Conservation (phyloP, 164 flowering plant species). For the Vitis rotundifolia region DNA sequence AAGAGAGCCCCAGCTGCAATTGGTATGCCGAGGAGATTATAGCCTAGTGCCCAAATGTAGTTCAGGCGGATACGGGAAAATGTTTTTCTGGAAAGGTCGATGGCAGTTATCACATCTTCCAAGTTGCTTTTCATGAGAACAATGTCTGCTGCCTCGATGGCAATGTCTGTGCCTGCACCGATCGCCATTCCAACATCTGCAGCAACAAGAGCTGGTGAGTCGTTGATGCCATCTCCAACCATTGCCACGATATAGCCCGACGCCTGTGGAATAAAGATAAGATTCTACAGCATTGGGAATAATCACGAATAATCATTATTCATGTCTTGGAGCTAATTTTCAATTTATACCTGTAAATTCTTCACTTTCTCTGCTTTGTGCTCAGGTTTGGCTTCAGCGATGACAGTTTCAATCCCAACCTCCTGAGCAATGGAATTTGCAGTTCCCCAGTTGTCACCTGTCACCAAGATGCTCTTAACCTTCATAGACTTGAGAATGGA, state of each 20-base stretch:
- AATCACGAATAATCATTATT: too few species aligned
- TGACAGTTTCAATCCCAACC: constrained; percentile 69
- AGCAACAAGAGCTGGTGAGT: constrained; percentile 86
- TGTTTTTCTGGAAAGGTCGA: constrained; percentile 72
- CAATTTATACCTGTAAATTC: constrained; percentile 61
- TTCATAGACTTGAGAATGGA: constrained; percentile 83
- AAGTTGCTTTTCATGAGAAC: constrained; percentile 82
- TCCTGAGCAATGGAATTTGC: constrained; percentile 80
- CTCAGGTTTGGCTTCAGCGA: constrained; percentile 87
- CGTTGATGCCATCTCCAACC: constrained; percentile 92
- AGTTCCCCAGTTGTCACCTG: constrained; percentile 94
- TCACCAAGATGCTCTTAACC: constrained; percentile 70
- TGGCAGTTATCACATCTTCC: constrained; percentile 80
- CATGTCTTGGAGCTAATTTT: too few species aligned
- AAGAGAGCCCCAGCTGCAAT: constrained; percentile 72
- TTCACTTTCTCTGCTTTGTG: constrained; percentile 80
- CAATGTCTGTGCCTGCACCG: constrained; percentile 85
- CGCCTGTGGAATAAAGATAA: constrained; percentile 27
- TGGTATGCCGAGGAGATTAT: constrained; percentile 68
- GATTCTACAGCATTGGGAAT: neutral
- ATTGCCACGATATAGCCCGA: constrained; percentile 63
- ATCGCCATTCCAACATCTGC: constrained; percentile 87
- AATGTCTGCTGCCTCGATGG: constrained; percentile 87
- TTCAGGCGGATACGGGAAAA: constrained; percentile 60
- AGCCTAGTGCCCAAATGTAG: constrained; percentile 80